A percentile compares a stretch with the other conserved stretches of the same genome.
Conservation (phyloP, 2,329 filamentous ascomycete species). For the Incumbomyces lentus region DNA sequence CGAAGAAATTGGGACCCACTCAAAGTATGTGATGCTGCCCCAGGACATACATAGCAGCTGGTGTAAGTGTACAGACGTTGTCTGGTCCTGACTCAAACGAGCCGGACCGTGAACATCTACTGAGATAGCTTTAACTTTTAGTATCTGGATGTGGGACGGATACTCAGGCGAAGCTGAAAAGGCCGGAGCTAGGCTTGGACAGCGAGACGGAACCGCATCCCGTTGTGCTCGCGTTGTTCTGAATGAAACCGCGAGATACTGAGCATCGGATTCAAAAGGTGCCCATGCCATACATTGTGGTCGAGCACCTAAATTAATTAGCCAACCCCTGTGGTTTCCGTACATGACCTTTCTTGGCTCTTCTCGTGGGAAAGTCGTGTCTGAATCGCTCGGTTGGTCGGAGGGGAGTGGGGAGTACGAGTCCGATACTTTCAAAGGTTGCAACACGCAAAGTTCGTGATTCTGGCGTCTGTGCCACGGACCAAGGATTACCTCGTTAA, state of each 20-base stretch:
- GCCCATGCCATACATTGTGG: conserved; percentile 42
- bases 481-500: conserved; percentile 42
- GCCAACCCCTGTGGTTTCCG: conserved; percentile 36
- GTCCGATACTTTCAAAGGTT: conserved; percentile 35
- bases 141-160: conserved; percentile 47
- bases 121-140: conserved; percentile 27
- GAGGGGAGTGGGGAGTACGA: conserved; percentile 25
- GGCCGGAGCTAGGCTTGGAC: conserved; percentile 32
- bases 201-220: conserved; percentile 21
- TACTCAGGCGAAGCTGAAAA: conserved; percentile 41
- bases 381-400: too few relatives aligned
- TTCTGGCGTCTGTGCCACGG: conserved; percentile 35
- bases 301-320: conserved; percentile 46
- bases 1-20: conserved; percentile 45
- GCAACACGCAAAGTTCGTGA: conserved; percentile 28
- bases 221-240: conserved; percentile 31
- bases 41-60: conserved; percentile 47
- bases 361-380: not conserved
- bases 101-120: not conserved
- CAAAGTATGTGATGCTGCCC: conserved; percentile 44
- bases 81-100: conserved; percentile 29
- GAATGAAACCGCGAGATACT: conserved; percentile 46
- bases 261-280: conserved; percentile 34
- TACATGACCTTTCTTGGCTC: not conserved
- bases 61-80: conserved; percentile 34